Evolutionary conservation across 148 eudicot genomes (phyloP).

Genomic region (Rhododendron mucronatum): DNA sequence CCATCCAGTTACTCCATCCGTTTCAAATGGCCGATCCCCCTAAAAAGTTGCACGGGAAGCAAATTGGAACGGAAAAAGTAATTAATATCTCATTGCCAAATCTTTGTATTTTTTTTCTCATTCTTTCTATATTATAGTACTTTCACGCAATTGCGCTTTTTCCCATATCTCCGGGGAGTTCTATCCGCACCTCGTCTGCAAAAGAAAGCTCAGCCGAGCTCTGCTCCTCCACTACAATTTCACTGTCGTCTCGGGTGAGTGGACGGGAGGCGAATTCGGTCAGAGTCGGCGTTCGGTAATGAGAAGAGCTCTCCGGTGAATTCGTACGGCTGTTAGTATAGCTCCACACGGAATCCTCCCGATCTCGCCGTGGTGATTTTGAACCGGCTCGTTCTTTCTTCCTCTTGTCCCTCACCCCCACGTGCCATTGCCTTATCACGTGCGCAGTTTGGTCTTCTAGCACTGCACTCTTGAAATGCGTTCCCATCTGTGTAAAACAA

Average conservation of each 20-base stretch:
- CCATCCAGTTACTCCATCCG: background rate
- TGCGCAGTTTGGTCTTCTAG: slow-evolving; percentile 31
- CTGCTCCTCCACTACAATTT: background rate
- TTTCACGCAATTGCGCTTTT: background rate
- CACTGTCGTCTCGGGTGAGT: background rate
- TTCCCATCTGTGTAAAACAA: slow-evolving; percentile 32
- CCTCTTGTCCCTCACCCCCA: slow-evolving; percentile 24
- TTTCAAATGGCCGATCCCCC: background rate
- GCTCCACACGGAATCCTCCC: background rate
- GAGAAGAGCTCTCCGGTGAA: background rate
- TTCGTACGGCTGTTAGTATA: background rate
- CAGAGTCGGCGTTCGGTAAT: background rate
- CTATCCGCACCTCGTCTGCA: background rate
- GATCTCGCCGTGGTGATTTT: background rate
- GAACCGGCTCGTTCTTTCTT: slow-evolving; percentile 9
- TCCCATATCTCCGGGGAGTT: background rate
- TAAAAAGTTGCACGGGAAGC: background rate
- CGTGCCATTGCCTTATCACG: slow-evolving; percentile 35
- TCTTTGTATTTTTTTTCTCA: background rate
- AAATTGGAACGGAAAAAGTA: background rate
- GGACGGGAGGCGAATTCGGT: background rate
- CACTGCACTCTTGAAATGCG: slow-evolving; percentile 27
- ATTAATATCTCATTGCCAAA: background rate
- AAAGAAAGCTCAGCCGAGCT: background rate
- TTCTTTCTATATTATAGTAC: background rate